Evolutionary conservation across 1,284 basidiomycete genomes (phyloP), one percentile per base, ranked within the genome.

Genomic region (Ceratobasidium theobromae): DNA sequence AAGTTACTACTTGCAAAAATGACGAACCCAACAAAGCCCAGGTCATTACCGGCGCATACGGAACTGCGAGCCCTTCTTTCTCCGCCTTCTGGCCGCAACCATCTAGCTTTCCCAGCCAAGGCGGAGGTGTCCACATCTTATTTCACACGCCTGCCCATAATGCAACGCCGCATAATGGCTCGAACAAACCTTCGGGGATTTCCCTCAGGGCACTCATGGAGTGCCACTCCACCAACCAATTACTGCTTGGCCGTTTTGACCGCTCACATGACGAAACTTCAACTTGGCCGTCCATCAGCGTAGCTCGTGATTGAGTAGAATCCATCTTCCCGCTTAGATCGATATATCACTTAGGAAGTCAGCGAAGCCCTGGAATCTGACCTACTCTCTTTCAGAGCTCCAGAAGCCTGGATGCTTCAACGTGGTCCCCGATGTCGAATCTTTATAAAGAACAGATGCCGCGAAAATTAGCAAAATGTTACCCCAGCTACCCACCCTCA

Each of bases 391-490:
- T 25, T 40, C 40, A 53, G 53, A 46, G 62, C 51, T 49, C 62
- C 62, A 51, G 62, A 65, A 65, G 62, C 62, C 33, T 53, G 62
- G 57, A 38, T 65, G 62, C n/a, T 32, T 46, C 57, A 49, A 25
- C 57, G 45, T 60, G 57, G 57, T 65, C 51, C 51, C 35, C 40
- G 21, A 25, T 21, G 27, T 53, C 51, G 62, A 27, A 48, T 33
- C 28, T 45, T 35, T 65, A 65, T 65, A 65, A 65, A 65, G 62
- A 38, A n/a, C 62, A n/a, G 33, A 4, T 32, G 51, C 40, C 25
- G 38, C 51, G 46, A 51, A 32, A 53, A 40, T 65, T 40, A 32
- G 9, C 18, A 40, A 33, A 25, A 65, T 65, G 62, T 45, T 33
- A 45, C 38, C 60, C 38, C 40, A 53, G 21, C 41, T 53, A 16